Evolutionary conservation across 306 rosid genomes (phyloP).

Genomic region (Fragaria iinumae): DNA sequence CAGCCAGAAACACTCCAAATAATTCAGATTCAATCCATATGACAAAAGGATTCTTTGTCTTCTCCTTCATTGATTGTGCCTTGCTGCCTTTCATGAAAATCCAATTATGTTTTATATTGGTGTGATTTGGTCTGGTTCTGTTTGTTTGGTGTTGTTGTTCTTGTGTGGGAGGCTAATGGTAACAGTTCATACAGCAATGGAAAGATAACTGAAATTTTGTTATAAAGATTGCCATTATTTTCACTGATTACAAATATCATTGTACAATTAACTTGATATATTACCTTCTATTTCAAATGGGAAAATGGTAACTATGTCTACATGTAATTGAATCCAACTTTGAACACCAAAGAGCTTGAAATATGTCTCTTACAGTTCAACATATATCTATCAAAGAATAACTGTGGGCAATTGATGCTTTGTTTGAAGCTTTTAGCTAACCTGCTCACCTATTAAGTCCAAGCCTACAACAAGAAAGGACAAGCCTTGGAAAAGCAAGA

Average conservation of each 20-base stretch:
- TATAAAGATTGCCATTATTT: slow-evolving; percentile 3
- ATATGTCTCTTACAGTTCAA: slow-evolving; percentile 25
- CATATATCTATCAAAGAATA: slow-evolving; percentile 24
- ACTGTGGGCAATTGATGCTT: slow-evolving; percentile 2
- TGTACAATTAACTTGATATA: slow-evolving; percentile 38
- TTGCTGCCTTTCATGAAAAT: neutral
- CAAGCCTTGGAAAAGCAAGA: slow-evolving; percentile 93
- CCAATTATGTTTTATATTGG: neutral
- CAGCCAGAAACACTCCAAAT: neutral
- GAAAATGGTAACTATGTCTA: slow-evolving; percentile 22
- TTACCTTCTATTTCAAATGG: slow-evolving; percentile 24
- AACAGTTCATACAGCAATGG: neutral
- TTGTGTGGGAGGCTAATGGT: neutral
- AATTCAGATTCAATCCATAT: neutral
- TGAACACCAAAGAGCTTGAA: slow-evolving; percentile 25
- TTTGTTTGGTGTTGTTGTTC: slow-evolving; percentile 2
- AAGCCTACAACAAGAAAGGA: slow-evolving; percentile 82
- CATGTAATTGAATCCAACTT: slow-evolving; percentile 27
- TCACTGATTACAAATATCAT: slow-evolving; percentile 24
- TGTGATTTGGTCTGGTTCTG: neutral
- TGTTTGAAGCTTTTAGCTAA: slow-evolving; percentile 44
- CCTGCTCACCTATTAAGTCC: slow-evolving; percentile 96
- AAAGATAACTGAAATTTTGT: slow-evolving; percentile 8
- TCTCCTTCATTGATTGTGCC: neutral
- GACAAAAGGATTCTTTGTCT: neutral